Conservation (phyloP, 228 moss, liverwort and hornwort species). For the Sphagnum fallax region DNA sequence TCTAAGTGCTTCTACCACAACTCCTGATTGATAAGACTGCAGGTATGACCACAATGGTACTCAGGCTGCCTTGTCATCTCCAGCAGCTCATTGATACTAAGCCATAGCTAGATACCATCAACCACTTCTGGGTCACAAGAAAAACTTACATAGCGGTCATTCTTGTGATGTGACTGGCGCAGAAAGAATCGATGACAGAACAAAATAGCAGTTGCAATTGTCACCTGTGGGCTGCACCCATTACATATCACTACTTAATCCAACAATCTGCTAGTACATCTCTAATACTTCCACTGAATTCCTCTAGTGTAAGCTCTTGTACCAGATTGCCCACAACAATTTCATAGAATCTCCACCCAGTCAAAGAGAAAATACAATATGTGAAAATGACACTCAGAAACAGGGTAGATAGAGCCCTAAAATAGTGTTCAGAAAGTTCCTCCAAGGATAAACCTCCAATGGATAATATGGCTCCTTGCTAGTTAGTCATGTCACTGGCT, state of each 20-base stretch:
- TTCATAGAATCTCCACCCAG: neutral
- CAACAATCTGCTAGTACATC: neutral
- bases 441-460: no score
- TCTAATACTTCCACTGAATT: neutral
- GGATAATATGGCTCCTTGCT: no score
- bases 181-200: conserved; percentile 96
- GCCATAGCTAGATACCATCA: conserved; percentile 4
- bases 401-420: neutral
- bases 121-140: conserved; percentile 12
- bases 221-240: conserved; percentile 82
- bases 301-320: neutral
- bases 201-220: conserved; percentile 92
- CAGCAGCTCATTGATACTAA: neutral
- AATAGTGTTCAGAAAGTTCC: no score
- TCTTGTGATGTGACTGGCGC: conserved; percentile 91
- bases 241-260: neutral
- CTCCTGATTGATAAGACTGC: no score
- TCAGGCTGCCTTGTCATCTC: no score
- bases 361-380: neutral
- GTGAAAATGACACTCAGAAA: neutral
- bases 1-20: neutral
- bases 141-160: conserved; percentile 87
- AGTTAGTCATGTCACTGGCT: no score
- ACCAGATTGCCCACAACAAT: neutral
- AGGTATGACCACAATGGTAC: neutral